Evolutionary conservation across 2,329 filamentous ascomycete species (phyloP), one percentile per base, ranked within the genome.

Genomic region (Xylariaceae sp.): DNA sequence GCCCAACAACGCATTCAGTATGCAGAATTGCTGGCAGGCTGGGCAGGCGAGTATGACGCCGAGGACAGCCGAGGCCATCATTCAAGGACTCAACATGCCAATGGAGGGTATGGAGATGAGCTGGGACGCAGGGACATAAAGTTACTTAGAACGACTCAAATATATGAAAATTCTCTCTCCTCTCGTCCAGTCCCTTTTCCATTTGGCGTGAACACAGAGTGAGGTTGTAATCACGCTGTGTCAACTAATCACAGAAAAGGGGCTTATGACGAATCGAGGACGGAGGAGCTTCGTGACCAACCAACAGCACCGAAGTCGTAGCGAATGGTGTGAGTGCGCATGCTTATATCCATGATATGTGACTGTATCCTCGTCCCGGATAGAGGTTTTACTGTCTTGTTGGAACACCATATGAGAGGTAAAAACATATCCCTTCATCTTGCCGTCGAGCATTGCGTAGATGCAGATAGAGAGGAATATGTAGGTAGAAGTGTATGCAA

Each of bases 101-200:
- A 83, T 87, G 78, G 83, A 86, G 64, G 78, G 79, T 9, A 84
- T 87, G 80, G 82, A 83, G 64, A 72, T 82, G 59, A 72, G 70
- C 15, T 82, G 80, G 80, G 79, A 80, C 59, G 71, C 68, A 7
- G 63, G 66, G 9, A 60, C 69, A 17, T 68, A 61, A 55, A 49
- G 8, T 50, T 9, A 59, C 69, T n/a, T 68, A 60, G 55, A 49
- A 7, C 53, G 10, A 13, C 30, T 50, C 51, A 56, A 6, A 45
- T 51, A 34, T 13, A 45, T 44, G 50, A 34, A 51, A 54, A 2
- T 3, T 52, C 30, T 10, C 47, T 17, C 55, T 4, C 18, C 23
- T 34, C 15, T 30, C n/a, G 4, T 37, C 5, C 35, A 4, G 4
- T 53, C 34, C 37, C 1, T 13, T 41, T 39, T 44, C 8, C 13